Percentiles rank a stretch among this genome's conserved stretches.
Conservation (phyloP, 2,329 filamentous ascomycete genomes). For the Nigrospora sphaerica region DNA sequence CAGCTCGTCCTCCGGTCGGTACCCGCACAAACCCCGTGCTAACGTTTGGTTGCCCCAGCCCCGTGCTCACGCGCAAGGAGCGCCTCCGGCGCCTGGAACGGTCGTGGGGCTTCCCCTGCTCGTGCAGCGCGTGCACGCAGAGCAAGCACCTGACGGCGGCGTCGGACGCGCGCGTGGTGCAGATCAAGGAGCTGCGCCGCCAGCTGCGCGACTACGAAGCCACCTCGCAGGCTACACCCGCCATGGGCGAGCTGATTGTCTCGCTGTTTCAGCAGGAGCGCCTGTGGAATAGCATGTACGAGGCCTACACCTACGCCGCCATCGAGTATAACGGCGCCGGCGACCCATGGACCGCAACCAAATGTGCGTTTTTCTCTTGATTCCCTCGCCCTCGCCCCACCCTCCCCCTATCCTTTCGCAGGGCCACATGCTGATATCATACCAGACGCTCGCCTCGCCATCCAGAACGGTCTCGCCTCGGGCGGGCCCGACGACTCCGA, state of each 20-base stretch:
- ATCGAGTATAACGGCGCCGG: conserved; percentile 31
- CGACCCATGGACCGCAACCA: conserved; percentile 28
- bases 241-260: conserved; percentile 31
- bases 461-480: conserved; percentile 26
- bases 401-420: too few relatives aligned
- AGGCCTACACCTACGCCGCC: conserved; percentile 29
- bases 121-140: conserved; percentile 30
- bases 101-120: conserved; percentile 33
- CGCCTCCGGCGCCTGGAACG: conserved; percentile 21
- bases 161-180: conserved; percentile 29
- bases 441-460: conserved; percentile 21
- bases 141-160: conserved; percentile 15
- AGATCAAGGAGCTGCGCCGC: conserved; percentile 21
- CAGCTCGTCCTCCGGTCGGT: not conserved
- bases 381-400: not conserved
- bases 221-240: conserved; percentile 21
- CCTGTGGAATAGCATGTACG: conserved; percentile 23
- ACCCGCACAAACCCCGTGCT: not conserved
- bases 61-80: conserved; percentile 18
- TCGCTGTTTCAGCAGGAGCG: conserved; percentile 32
- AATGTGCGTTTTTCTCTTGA: conserved; percentile 14
- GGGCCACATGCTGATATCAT: not conserved
- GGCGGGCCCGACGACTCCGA: conserved; percentile 21
- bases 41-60: conserved; percentile 11
- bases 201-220: conserved; percentile 24